These are phyloP conservation scores for Coemansia sp. DNA, from an alignment of 192 early-diverging fungal genomes.

Conservation along the genomic window DNA sequence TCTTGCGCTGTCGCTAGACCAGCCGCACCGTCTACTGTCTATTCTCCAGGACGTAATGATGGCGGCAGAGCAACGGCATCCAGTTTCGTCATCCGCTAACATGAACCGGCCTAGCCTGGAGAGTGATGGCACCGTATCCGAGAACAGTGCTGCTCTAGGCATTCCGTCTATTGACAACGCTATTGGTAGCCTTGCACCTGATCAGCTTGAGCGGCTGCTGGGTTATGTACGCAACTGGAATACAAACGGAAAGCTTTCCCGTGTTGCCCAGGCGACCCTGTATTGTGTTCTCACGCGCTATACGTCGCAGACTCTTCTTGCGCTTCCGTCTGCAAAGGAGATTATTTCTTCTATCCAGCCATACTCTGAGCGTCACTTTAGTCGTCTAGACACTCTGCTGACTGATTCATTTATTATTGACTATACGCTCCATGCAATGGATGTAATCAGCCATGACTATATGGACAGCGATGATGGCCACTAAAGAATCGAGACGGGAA, in stretches of 20 bases:
- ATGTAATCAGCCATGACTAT: conserved; percentile 29
- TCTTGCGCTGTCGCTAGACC: conserved; percentile 84
- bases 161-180: conserved; percentile 66
- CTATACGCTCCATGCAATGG: conserved; percentile 90
- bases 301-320: conserved; percentile 66
- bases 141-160: conserved; percentile 30
- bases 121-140: background rate
- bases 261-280: conserved; percentile 79
- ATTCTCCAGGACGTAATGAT: conserved; percentile 67
- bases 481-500: background rate
- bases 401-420: conserved; percentile 85
- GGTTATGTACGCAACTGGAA: conserved; percentile 93
- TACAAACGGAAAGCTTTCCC: conserved; percentile 80
- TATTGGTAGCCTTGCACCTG: conserved; percentile 60
- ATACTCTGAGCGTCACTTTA: conserved; percentile 91
- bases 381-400: conserved; percentile 72
- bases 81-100: conserved; percentile 1
- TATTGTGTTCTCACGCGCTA: conserved; percentile 71
- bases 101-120: background rate
- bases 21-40: conserved; percentile 79
- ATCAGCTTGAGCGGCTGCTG: conserved; percentile 78
- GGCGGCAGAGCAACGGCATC: conserved; percentile 40
- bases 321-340: conserved; percentile 81
- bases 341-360: conserved; percentile 80
- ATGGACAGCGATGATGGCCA: conserved; percentile 20